Conservation (phyloP, 2,329 filamentous ascomycete species). For the Lachnellula hyalina region DNA sequence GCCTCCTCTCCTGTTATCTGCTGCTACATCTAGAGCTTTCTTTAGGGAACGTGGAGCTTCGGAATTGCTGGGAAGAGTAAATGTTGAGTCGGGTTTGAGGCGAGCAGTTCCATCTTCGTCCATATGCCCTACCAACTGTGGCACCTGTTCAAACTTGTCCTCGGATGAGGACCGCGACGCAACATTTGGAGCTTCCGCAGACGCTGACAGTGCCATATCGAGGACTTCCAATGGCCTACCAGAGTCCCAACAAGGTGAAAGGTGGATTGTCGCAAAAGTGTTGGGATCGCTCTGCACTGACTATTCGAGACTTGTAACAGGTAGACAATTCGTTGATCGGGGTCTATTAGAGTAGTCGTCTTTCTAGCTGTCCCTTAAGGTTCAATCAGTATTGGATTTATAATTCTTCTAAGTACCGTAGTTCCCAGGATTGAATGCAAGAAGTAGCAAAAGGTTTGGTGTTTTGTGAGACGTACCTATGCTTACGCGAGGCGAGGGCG, state of each 20-base stretch:
- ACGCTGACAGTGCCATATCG: constrained; percentile 9
- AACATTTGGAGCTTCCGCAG: not conserved
- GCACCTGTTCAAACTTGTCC: constrained; percentile 14
- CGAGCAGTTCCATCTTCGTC: constrained; percentile 19
- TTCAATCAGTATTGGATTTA: too few relatives aligned
- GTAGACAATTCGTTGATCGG: not conserved
- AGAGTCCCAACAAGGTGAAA: not conserved
- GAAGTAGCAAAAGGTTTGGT: too few relatives aligned
- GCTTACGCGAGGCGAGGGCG: too few relatives aligned
- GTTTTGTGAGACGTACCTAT: too few relatives aligned
- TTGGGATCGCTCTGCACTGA: not conserved
- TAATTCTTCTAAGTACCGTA: too few relatives aligned
- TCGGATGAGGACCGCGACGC: constrained; percentile 13
- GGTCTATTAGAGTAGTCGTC: not conserved
- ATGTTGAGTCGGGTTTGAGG: constrained; percentile 11
- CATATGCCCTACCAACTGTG: constrained; percentile 18
- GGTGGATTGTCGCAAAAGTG: not conserved
- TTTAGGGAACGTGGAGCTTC: constrained; percentile 23
- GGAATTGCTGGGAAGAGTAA: constrained; percentile 4
- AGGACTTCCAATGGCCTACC: not conserved
- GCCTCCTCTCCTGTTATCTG: constrained; percentile 3
- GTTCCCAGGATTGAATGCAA: too few relatives aligned
- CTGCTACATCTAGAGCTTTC: constrained; percentile 19
- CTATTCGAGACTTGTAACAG: not conserved
- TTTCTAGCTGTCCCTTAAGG: too few relatives aligned